Conservation (phyloP, 441 rosid genomes). For the Iberis amara region DNA sequence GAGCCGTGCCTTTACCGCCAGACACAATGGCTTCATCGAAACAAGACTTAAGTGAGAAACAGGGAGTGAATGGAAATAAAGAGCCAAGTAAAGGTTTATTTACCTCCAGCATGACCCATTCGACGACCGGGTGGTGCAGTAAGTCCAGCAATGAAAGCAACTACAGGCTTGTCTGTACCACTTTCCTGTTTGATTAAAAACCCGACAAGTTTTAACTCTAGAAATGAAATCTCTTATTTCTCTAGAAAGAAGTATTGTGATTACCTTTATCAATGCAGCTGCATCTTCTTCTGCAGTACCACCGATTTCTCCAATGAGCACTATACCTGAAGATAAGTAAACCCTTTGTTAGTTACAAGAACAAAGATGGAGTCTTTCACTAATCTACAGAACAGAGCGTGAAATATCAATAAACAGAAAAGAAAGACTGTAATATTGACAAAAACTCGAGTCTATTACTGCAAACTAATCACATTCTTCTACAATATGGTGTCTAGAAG, state of each 20-base stretch:
- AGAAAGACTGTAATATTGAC: not conserved
- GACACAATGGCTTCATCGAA: constrained; percentile 64
- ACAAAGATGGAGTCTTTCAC: not conserved
- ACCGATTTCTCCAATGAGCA: constrained; percentile 80
- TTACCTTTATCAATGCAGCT: constrained; percentile 68
- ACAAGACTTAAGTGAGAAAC: constrained; percentile 3
- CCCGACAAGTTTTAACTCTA: not conserved
- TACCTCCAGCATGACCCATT: constrained; percentile 99
- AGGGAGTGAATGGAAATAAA: not conserved
- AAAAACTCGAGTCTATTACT: no score
- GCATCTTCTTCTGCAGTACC: constrained; percentile 93
- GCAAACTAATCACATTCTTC: no score
- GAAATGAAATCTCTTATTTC: constrained; percentile 1
- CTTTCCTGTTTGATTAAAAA: constrained; percentile 56
- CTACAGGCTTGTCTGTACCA: constrained; percentile 79
- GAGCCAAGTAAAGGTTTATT: not conserved
- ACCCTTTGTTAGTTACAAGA: not conserved
- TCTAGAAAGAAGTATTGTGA: not conserved
- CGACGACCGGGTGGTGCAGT: constrained; percentile 96
- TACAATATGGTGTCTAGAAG: constrained; percentile 3
- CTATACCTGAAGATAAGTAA: constrained; percentile 41
- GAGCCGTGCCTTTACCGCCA: constrained; percentile 89
- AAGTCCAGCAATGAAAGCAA: constrained; percentile 90
- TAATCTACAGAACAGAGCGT: constrained; percentile 1
- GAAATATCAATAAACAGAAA: not conserved